Evolutionary conservation across 2,329 filamentous ascomycete genomes (phyloP).

Genomic region (Xylaria multiplex): DNA sequence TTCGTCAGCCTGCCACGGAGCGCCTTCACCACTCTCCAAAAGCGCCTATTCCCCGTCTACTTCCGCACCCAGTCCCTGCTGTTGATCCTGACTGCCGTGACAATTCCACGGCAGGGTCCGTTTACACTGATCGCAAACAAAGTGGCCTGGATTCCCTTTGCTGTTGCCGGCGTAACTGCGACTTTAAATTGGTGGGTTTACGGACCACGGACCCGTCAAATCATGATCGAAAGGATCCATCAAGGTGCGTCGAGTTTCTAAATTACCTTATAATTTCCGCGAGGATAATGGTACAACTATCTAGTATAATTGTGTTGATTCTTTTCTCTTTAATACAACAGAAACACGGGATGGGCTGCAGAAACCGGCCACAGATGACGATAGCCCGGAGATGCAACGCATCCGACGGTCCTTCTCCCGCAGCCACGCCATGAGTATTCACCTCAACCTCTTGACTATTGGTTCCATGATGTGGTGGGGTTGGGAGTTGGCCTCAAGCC

Average conservation of each 20-base stretch:
- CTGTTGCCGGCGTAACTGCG: slow-evolving; percentile 47
- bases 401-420: slow-evolving; percentile 49
- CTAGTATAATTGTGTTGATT: slow-evolving; percentile 2
- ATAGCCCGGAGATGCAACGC: slow-evolving; percentile 43
- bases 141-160: slow-evolving; percentile 51
- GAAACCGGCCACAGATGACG: slow-evolving; percentile 40
- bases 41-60: slow-evolving; percentile 55
- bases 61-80: slow-evolving; percentile 52
- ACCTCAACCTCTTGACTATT: slow-evolving; percentile 54
- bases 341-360: slow-evolving; percentile 18
- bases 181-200: slow-evolving; percentile 51
- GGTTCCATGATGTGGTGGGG: slow-evolving; percentile 49
- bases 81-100: slow-evolving; percentile 49
- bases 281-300: too few species aligned
- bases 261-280: too few species aligned
- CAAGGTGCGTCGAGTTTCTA: slow-evolving; percentile 43
- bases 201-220: slow-evolving; percentile 50
- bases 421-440: slow-evolving; percentile 56
- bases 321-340: background rate
- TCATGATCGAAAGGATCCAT: slow-evolving; percentile 49
- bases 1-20: slow-evolving; percentile 49
- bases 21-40: slow-evolving; percentile 54
- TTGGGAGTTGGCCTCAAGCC: slow-evolving; percentile 42
- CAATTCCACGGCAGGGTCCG: slow-evolving; percentile 49
- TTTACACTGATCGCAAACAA: slow-evolving; percentile 46